phyloP scores from a whole-genome alignment of 306 rosid species.

The Dryas octopetala region DNA sequence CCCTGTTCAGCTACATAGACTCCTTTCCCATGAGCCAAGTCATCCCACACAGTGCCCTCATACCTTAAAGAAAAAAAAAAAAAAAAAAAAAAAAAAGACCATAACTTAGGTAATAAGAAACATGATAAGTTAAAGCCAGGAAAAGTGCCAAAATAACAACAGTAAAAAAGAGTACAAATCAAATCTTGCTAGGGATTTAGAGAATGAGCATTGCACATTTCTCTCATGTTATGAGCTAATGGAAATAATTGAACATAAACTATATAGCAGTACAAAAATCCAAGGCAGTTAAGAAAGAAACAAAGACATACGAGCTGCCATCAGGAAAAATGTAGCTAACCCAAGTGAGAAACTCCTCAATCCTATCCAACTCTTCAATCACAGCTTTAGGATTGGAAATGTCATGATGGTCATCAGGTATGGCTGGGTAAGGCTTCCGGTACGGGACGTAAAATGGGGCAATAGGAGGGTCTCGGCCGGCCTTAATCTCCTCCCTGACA shows the following conservation, averaged over 20 bases:
- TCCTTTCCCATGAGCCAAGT: slow-evolving; percentile 95
- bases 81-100: slow-evolving; percentile 4
- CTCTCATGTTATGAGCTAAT: neutral
- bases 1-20: slow-evolving; percentile 61
- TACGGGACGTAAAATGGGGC: slow-evolving; percentile 82
- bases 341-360: slow-evolving; percentile 91
- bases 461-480: slow-evolving; percentile 59
- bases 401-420: slow-evolving; percentile 57
- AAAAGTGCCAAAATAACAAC: neutral
- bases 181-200: neutral
- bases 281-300: neutral
- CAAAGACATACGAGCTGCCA: slow-evolving; percentile 74
- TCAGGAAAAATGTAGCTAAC: slow-evolving; percentile 84
- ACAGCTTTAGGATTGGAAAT: slow-evolving; percentile 52
- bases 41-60: slow-evolving; percentile 99
- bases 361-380: slow-evolving; percentile 85
- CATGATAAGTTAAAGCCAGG: neutral
- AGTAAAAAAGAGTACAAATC: neutral
- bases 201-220: neutral
- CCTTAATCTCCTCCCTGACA: slow-evolving; percentile 40
- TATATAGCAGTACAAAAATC: neutral
- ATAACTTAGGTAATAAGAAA: neutral
- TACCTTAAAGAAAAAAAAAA: slow-evolving; percentile 46
- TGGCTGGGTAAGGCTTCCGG: slow-evolving; percentile 54
- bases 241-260: neutral